Base-by-base conservation (phyloP, 306 rosid genomes). In the Malus asiatica region DNA sequence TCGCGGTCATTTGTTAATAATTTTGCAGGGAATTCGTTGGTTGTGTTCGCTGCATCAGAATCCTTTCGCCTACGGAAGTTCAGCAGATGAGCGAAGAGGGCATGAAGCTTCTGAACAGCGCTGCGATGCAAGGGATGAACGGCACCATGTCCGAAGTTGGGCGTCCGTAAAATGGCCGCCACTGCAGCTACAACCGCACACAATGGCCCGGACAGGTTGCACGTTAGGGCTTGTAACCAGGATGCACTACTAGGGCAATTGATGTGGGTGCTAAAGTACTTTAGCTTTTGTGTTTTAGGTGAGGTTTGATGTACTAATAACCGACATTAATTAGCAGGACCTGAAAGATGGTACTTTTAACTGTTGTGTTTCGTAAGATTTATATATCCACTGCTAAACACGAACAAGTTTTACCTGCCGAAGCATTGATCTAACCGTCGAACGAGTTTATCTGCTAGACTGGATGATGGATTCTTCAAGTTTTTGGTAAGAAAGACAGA, bases 11-110 rank as follows among this genome's bases (percentile, higher is more conserved):
- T 20, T 2, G 52, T 19, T 16, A 1, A 4, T 35, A 5, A 11
- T 44, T 86, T 62, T 87, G 92, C 88, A 93, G 97, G 89, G 96
- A 93, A 78, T 93, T 93, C 63, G 96, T 93, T 8, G 88, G 96
- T 11, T 93, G 98, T 58, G 98, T 91, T 5, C 85, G 98, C 3
- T 93, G 98, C 74, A 93, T 93, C 42, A 79, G 93, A 75, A 93
- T 93, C 72, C 83, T 91, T 58, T 93, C 98, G 8, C 98, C 97
- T 27, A 72, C 91, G 25, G 98, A 93, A 85, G 97, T 93, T 78
- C 83, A 90, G 82, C 90, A 91, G 88, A 91, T 93, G 98, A 93
- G 97, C 32, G 97, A 93, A 81, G 98, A 93, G 72, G 98, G 98
- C 61, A 93, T 91, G 98, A 87, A 93, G 84, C 94, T 93, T 78